These are phyloP conservation scores for Colletotrichum neosansevieriae DNA, from an alignment of 2,329 filamentous ascomycete species.

Conservation along the genomic window DNA sequence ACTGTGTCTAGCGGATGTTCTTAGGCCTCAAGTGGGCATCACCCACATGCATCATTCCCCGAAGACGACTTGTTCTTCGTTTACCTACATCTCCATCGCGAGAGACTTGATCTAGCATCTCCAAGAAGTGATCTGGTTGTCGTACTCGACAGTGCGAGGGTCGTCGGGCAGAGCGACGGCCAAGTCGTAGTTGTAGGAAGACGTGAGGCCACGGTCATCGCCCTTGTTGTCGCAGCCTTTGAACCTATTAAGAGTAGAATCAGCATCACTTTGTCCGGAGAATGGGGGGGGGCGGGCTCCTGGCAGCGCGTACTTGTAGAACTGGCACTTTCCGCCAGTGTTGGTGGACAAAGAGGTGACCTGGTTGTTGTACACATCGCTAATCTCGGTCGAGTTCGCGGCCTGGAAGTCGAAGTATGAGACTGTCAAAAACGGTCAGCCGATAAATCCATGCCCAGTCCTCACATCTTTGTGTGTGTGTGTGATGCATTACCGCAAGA, in stretches of 20 bases:
- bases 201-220: slow-evolving; percentile 34
- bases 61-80: too few species aligned
- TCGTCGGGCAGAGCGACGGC: slow-evolving; percentile 21
- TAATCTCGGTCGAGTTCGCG: slow-evolving; percentile 20
- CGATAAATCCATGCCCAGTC: not conserved
- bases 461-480: not conserved
- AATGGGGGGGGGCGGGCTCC: too few species aligned
- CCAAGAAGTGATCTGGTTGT: slow-evolving; percentile 33
- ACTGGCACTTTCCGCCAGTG: slow-evolving; percentile 34
- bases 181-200: slow-evolving; percentile 34
- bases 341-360: slow-evolving; percentile 29
- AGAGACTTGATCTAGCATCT: slow-evolving; percentile 11
- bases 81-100: too few species aligned
- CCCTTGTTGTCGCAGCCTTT: slow-evolving; percentile 35
- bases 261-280: not conserved
- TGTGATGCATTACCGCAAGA: slow-evolving; percentile 1
- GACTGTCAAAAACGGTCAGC: not conserved
- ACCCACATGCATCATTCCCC: too few species aligned
- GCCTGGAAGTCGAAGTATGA: slow-evolving; percentile 27
- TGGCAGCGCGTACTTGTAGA: slow-evolving; percentile 24
- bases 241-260: slow-evolving; percentile 7
- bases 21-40: too few species aligned
- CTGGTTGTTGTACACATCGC: slow-evolving; percentile 28
- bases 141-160: slow-evolving; percentile 32
- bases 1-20: too few species aligned